A percentile compares a stretch with the other conserved stretches of the same genome.
These are phyloP conservation scores for Graphilbum sp. DNA, from an alignment of 2,329 filamentous ascomycete species.

Conservation along the genomic window DNA sequence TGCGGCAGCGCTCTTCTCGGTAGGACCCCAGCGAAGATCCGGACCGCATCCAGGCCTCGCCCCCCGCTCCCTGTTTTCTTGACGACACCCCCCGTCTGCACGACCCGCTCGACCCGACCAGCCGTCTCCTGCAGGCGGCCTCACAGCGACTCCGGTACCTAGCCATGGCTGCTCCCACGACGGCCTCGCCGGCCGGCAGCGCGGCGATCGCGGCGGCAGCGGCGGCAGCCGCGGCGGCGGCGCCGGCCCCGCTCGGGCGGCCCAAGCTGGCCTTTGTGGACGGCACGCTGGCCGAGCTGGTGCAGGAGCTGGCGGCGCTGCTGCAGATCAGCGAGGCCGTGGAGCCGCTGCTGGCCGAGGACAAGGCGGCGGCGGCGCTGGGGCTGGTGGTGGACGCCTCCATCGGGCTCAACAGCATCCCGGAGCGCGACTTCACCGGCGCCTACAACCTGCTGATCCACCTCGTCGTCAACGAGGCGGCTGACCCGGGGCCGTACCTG, in stretches of 20 bases:
- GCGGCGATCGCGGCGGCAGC: not conserved
- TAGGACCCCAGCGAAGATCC: conserved; percentile 2
- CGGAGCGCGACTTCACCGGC: conserved; percentile 92
- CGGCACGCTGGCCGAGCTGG: conserved; percentile 83
- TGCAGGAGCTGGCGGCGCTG: conserved; percentile 88
- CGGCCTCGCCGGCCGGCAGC: conserved; percentile 2
- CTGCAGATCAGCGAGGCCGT: conserved; percentile 70
- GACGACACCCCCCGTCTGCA: not conserved
- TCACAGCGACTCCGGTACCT: not conserved
- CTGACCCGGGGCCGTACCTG: conserved; percentile 72
- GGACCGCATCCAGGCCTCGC: not conserved
- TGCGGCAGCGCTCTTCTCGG: conserved; percentile 1
- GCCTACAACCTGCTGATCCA: conserved; percentile 52
- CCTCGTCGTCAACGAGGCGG: conserved; percentile 25
- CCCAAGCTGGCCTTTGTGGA: conserved; percentile 60
- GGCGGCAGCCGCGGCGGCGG: not conserved
- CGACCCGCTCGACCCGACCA: not conserved
- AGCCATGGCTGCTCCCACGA: conserved; percentile 5
- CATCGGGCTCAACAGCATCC: conserved; percentile 60
- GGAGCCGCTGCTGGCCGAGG: conserved; percentile 53
- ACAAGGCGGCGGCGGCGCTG: conserved; percentile 72
- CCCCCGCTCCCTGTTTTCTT: not conserved
- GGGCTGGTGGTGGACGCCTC: conserved; percentile 79
- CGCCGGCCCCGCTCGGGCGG: conserved; percentile 17
- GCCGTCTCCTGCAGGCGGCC: not conserved